phyloP scores from a whole-genome alignment of 2,329 filamentous ascomycete species.

The Dendrostoma leiphaemia region DNA sequence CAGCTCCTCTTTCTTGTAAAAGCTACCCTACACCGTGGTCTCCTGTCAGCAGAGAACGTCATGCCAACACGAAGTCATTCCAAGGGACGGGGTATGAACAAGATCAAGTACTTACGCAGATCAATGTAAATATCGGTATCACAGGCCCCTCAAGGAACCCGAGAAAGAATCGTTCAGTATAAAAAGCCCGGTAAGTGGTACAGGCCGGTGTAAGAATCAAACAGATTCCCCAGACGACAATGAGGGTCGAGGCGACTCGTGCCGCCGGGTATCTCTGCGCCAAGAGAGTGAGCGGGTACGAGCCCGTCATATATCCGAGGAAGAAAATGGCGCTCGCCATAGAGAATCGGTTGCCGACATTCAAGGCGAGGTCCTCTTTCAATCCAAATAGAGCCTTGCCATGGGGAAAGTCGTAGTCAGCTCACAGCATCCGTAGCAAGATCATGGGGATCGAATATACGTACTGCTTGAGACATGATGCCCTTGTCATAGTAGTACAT shows the following conservation, averaged over 20 bases:
- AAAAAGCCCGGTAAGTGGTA: conserved; percentile 34
- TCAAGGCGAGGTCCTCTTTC: conserved; percentile 37
- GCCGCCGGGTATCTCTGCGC: conserved; percentile 46
- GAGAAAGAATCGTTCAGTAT: conserved; percentile 51
- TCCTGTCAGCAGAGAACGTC: not conserved
- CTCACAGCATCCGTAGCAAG: too few relatives aligned
- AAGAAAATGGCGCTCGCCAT: conserved; percentile 46
- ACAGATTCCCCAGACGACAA: conserved; percentile 36
- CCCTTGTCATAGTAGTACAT: conserved; percentile 51
- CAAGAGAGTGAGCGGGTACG: conserved; percentile 39
- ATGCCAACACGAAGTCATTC: not conserved
- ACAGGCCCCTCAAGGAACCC: conserved; percentile 56
- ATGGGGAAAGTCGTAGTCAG: not conserved
- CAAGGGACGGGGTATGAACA: too few relatives aligned
- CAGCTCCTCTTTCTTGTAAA: too few relatives aligned
- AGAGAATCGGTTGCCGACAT: conserved; percentile 40
- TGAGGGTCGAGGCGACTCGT: conserved; percentile 37
- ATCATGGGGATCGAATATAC: not conserved
- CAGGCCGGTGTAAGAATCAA: conserved; percentile 37
- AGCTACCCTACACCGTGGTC: conserved; percentile 34
- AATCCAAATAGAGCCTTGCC: conserved; percentile 43
- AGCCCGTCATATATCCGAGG: conserved; percentile 45
- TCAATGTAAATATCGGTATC: conserved; percentile 56
- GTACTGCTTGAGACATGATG: conserved; percentile 51
- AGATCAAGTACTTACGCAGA: conserved; percentile 33